phyloP scores from a whole-genome alignment of 257 asterid genomes.

The Dorcoceras hygrometricum region DNA sequence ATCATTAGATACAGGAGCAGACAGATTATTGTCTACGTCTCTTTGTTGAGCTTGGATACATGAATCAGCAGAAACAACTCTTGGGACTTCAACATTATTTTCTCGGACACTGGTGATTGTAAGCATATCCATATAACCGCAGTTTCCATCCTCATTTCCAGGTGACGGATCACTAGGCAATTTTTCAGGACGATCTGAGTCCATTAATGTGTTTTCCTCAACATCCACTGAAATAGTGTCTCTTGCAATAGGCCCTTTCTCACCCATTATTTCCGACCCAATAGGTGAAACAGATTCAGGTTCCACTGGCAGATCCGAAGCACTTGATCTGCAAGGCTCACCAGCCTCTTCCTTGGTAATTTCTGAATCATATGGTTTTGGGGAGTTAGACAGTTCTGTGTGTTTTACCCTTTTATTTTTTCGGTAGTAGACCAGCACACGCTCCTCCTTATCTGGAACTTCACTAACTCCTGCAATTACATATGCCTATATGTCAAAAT shows the following conservation, averaged over 20 bases:
- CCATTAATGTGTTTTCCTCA: slow-evolving; percentile 28
- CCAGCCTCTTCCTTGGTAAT: slow-evolving; percentile 13
- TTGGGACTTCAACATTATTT: slow-evolving; percentile 12
- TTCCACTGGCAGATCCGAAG: slow-evolving; percentile 25
- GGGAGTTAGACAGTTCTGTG: slow-evolving; percentile 13
- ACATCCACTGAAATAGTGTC: slow-evolving; percentile 28
- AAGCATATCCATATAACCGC: slow-evolving; percentile 11
- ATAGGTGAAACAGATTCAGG: slow-evolving; percentile 21
- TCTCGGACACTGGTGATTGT: neutral
- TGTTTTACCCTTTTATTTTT: slow-evolving; percentile 23
- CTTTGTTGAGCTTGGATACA: slow-evolving; percentile 9
- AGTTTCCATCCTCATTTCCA: slow-evolving; percentile 20
- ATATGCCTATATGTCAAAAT: slow-evolving; percentile 18
- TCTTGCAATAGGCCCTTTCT: slow-evolving; percentile 27
- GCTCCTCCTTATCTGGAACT: slow-evolving; percentile 12
- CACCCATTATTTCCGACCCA: slow-evolving; percentile 24
- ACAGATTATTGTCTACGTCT: slow-evolving; percentile 2
- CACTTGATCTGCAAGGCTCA: neutral
- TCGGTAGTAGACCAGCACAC: slow-evolving; percentile 8
- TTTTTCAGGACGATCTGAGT: slow-evolving; percentile 16
- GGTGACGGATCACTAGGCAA: slow-evolving; percentile 19
- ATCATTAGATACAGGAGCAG: slow-evolving; percentile 3
- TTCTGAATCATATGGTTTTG: slow-evolving; percentile 11
- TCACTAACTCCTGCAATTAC: slow-evolving; percentile 15
- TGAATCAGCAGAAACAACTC: slow-evolving; percentile 21